Base-by-base conservation (phyloP, 495 filamentous ascomycete species). In the Talaromyces liani region DNA sequence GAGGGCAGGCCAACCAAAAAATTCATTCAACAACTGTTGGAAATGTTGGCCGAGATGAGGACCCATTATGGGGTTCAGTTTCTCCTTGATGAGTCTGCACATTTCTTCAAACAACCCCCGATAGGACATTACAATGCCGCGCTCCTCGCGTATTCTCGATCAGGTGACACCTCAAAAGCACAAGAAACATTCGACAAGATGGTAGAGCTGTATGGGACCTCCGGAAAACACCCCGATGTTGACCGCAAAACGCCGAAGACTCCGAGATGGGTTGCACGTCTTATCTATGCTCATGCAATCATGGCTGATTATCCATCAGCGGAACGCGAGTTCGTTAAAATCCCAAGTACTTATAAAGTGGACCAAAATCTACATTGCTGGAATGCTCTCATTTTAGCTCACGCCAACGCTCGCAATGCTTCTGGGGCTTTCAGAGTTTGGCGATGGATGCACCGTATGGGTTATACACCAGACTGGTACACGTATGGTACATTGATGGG, bases 371-470 rank as follows among this genome's bases (percentile, higher is more conserved):
- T 74, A 0, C 64, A 75, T 12, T 83, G 82, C 51, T 95, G 87
- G 86, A 96, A 97, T 69, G 87, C 89, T 31, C 70, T 97, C 34
- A 75, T 98, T 16, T 82, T 87, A 63, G 90, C 91, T 3, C 80
- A 91, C 71, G 75, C 77, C 2, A 85, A 84, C 66, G 83, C 82
- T 5, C 77, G 81, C 29, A 88, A 96, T 72, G 77, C 88, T 55
- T 77, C 85, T 45, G 84, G 84, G 4, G 85, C 85, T 16, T 76
- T 90, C 64, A 65, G 72, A 3, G 79, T 77, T 27, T 89, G 93
- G 63, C 74, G 85, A 18, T 67, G 79, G 12, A 74, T 94, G 68
- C 70, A 84, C 16, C 65, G 73, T 8, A 55, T 64, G 12, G 70
- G 71, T 5, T 65, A 79, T 12, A 60, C 75, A 29, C 86, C 86